Base-by-base conservation (phyloP, 2,329 filamentous ascomycete species). In the Xylaria sp. region DNA sequence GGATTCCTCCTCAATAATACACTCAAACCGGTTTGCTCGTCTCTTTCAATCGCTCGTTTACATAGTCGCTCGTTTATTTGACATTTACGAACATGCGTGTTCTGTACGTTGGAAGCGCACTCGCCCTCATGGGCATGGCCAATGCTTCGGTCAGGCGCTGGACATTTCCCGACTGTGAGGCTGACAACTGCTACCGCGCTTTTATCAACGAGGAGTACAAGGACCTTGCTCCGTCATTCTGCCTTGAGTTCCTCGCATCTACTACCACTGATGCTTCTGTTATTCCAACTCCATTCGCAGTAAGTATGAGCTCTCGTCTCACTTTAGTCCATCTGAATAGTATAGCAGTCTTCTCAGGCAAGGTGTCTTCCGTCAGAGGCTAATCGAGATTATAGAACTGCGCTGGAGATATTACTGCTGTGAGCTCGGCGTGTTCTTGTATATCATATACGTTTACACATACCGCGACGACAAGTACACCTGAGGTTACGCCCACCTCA, bases 41-140 rank as follows among this genome's bases (percentile, higher is more conserved):
- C 58, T 15, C 28, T 28, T 28, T 28, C 28, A 28, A 28, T 28
- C 57, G 62, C 46, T 59, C 41, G 13, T 10, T 62, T 15, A 44
- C 10, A 66, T 65, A 18, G 48, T 51, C 61, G 54, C 20, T 69
- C 44, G 44, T 61, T 69, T 58, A 23, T 65, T 62, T 31, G 44
- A 62, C 34, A 28, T 61, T 62, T 39, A 57, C 55, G 39, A 70
- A 70, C 12, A 77, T 77, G 75, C 70, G 67, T 60, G 67, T 72
- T 34, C 15, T 71, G 12, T 58, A 70, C 34, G 28, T 74, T 31
- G 67, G 72, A 61, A 63, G 72, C 39, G 73, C 71, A 62, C 61
- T 77, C 31, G 72, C 74, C 56, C 67, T 76, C 63, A 66, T 66
- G 25, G 72, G 72, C 56, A 64, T 74, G 41, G 57, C 73, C 31